These are phyloP conservation scores for Macrophomina pseudophaseolina DNA, from an alignment of 2,329 filamentous ascomycete genomes.

Conservation along the genomic window DNA sequence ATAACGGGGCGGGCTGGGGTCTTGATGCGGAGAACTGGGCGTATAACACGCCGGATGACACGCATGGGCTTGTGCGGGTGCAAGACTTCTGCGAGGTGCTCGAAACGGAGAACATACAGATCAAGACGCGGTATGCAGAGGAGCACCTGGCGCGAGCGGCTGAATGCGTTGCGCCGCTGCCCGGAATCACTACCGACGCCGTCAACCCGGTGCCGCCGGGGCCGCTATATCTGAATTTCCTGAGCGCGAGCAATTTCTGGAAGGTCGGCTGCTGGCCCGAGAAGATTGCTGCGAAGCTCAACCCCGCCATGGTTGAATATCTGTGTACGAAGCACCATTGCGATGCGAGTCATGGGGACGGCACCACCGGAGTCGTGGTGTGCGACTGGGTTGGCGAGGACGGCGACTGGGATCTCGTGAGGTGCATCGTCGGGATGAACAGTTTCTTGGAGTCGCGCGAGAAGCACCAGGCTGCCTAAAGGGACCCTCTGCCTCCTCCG, in stretches of 20 bases:
- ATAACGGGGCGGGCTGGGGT: constrained; percentile 60
- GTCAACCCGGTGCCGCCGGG: constrained; percentile 50
- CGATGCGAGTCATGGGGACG: constrained; percentile 61
- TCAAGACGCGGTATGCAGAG: constrained; percentile 76
- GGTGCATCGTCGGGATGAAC: constrained; percentile 91
- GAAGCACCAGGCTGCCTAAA: not conserved
- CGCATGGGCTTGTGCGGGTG: constrained; percentile 76
- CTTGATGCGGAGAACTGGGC: constrained; percentile 74
- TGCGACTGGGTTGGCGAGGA: constrained; percentile 90
- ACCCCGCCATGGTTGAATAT: constrained; percentile 72
- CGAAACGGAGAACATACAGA: constrained; percentile 73
- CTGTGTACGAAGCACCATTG: constrained; percentile 58
- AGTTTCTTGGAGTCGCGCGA: constrained; percentile 17
- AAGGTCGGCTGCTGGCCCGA: constrained; percentile 91
- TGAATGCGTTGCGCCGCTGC: constrained; percentile 41
- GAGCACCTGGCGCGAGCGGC: constrained; percentile 77
- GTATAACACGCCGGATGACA: constrained; percentile 82
- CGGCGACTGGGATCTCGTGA: constrained; percentile 89
- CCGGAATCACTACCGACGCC: constrained; percentile 47
- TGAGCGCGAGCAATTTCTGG: constrained; percentile 94
- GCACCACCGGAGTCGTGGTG: constrained; percentile 83
- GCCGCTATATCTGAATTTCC: constrained; percentile 87
- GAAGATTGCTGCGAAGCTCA: constrained; percentile 83
- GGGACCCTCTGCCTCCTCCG: not conserved
- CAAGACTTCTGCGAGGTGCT: constrained; percentile 95